phyloP scores from a whole-genome alignment of 2,329 filamentous ascomycete genomes.

The Niveomyces coronatus region DNA sequence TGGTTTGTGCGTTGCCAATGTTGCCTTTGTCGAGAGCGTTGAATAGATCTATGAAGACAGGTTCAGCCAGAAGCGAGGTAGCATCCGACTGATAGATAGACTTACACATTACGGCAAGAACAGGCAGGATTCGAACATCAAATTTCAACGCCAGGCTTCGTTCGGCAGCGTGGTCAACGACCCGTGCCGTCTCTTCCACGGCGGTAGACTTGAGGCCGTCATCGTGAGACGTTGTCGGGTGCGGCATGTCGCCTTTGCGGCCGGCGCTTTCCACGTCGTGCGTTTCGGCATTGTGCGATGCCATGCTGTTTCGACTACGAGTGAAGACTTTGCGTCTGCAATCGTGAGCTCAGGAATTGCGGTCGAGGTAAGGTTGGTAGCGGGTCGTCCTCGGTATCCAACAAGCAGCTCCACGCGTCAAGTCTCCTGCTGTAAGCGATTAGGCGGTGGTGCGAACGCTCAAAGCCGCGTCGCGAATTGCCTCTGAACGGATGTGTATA shows the following conservation, averaged over 20 bases:
- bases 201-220: constrained; percentile 10
- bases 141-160: constrained; percentile 42
- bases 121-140: constrained; percentile 41
- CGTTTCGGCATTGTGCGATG: background rate
- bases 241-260: constrained; percentile 3
- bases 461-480: no score
- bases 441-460: no score
- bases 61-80: background rate
- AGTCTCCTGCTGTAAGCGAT: no score
- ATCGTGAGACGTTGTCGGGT: constrained; percentile 7
- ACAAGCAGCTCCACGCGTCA: no score
- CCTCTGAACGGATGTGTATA: no score
- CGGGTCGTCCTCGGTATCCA: no score
- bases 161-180: constrained; percentile 34
- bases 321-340: no score
- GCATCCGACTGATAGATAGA: no score
- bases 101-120: constrained; percentile 43
- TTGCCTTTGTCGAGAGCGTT: constrained; percentile 35
- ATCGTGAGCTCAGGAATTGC: no score
- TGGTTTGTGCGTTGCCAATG: constrained; percentile 46
- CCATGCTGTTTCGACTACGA: background rate
- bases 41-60: constrained; percentile 28
- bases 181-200: constrained; percentile 17
- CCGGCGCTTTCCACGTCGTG: constrained; percentile 4
- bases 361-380: no score